A percentile compares a stretch with the other conserved stretches of the same genome.
Conservation (phyloP, 305 asterid genomes). For the Rubia balearica region DNA sequence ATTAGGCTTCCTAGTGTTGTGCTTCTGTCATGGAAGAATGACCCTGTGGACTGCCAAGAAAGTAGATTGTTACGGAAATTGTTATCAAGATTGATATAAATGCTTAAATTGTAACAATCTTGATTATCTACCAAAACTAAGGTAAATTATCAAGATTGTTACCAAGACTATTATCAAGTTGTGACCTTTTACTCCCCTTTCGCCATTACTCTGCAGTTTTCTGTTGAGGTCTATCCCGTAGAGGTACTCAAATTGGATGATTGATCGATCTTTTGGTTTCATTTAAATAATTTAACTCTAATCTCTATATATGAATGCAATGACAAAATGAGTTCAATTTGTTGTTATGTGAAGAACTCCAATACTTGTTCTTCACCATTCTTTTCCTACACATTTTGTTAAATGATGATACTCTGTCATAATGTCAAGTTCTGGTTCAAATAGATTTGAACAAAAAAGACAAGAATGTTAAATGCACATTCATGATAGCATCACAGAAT, state of each 20-base stretch:
- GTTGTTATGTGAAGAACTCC: not conserved
- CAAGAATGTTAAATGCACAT: conserved; percentile 10
- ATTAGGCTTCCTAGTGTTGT: conserved; percentile 41
- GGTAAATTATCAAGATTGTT: not conserved
- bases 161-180: not conserved
- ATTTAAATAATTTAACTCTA: not conserved
- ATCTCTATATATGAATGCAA: not conserved
- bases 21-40: conserved; percentile 41
- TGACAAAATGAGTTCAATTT: not conserved
- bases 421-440: conserved; percentile 8
- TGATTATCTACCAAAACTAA: not conserved
- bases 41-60: conserved; percentile 31
- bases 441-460: not conserved
- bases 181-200: not conserved
- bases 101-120: not conserved
- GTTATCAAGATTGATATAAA: not conserved
- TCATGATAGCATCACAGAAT: conserved; percentile 9
- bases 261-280: not conserved
- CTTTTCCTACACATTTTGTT: not conserved
- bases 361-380: not conserved
- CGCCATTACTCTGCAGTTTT: not conserved
- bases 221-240: not conserved
- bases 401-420: not conserved
- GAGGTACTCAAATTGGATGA: not conserved
- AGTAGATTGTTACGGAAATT: not conserved